Base-by-base conservation (phyloP, 805 yeast genomes). In the Maudiozyma serrabonitensis region DNA sequence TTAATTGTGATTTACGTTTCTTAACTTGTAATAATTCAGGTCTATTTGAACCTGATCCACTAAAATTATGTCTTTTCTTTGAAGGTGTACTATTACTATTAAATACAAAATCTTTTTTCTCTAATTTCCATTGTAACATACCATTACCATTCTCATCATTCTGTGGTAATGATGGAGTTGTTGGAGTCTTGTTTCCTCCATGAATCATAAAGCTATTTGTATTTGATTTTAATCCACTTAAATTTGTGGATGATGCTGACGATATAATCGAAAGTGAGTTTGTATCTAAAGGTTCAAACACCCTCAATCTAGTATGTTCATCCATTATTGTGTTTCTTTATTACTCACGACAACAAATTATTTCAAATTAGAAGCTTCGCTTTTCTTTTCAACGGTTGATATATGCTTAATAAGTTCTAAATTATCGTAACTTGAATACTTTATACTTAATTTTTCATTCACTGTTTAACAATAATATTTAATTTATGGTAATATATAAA, bases 31-130 rank as follows among this genome's bases (percentile, higher is more conserved):
- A 15, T 7, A 54, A 49, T 19, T 44, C 49, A 5, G 25, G 34
- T 39, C 26, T 19, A 41, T 50, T 41, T 12, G 43, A 39, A 8
- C 26, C 4, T 3, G 31, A n/a, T 4, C n/a, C 13, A 4, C 41
- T 37, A 13, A 18, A 28, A 23, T 8, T 46, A 28, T 43, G 43
- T 40, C 50, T 50, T 43, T 46, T 50, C 50, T 61, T 62, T 21
- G 63, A 53, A 1, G 67, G 67, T n/a, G 67, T 63, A 43, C 65
- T 60, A 46, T 62, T 63, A 43, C 66, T 58, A 16, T 62, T 55
- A 44, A 63, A 63, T 16, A 50, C 53, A 41, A 63, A 63, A 45
- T 63, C 67, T 31, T 53, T 56, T 23, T 53, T 48, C 11, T 56
- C 59, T n/a, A 55, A 50, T 50, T 60, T 60, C 66, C 66, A 62